Percentiles rank a stretch among this genome's conserved stretches.
phyloP scores from a whole-genome alignment of 2,329 filamentous ascomycete species.

The Fusarium siculi region DNA sequence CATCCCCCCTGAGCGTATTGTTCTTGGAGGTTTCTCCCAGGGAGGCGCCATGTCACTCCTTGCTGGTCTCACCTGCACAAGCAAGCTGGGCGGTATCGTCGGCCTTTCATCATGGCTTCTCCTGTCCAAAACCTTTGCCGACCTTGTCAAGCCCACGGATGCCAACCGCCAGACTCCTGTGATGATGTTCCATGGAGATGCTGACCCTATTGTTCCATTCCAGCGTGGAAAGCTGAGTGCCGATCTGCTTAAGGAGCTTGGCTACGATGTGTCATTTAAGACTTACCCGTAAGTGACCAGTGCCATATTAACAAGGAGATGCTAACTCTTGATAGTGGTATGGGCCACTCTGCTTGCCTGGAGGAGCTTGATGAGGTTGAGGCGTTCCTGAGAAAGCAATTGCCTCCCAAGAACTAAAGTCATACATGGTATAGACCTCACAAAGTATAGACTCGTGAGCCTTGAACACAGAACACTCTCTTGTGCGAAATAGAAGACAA shows the following conservation, averaged over 20 bases:
- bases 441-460: neutral
- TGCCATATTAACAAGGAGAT: neutral
- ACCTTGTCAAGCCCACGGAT: slow-evolving; percentile 54
- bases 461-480: neutral
- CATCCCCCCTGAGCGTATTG: slow-evolving; percentile 83
- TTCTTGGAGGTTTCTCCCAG: slow-evolving; percentile 87
- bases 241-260: slow-evolving; percentile 73
- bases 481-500: slow-evolving; percentile 3
- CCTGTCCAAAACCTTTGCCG: slow-evolving; percentile 62
- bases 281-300: slow-evolving; percentile 72
- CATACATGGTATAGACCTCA: neutral
- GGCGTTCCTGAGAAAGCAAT: slow-evolving; percentile 58
- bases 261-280: slow-evolving; percentile 79
- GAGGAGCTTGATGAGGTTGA: slow-evolving; percentile 88
- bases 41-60: slow-evolving; percentile 90
- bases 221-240: slow-evolving; percentile 75
- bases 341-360: slow-evolving; percentile 79
- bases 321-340: slow-evolving; percentile 58
- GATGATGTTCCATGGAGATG: slow-evolving; percentile 88
- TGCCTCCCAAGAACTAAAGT: slow-evolving; percentile 51
- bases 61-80: slow-evolving; percentile 76
- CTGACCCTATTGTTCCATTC: slow-evolving; percentile 77
- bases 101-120: slow-evolving; percentile 86
- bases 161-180: slow-evolving; percentile 77
- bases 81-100: slow-evolving; percentile 88